Evolutionary conservation across 306 rosid genomes (phyloP).

Genomic region (Ceratonia siliqua): DNA sequence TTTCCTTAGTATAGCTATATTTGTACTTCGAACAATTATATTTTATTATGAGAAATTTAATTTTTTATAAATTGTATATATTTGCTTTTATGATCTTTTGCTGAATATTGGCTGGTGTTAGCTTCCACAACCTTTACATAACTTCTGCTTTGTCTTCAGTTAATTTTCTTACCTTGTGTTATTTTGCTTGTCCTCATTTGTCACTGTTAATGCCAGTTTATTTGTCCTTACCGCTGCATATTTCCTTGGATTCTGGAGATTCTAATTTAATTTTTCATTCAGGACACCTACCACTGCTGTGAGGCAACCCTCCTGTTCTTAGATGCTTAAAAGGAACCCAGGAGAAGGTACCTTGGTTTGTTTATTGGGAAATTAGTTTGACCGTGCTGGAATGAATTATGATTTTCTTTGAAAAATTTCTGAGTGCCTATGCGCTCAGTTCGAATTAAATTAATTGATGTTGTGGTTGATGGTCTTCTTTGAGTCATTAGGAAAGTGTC

Average conservation of each 20-base stretch:
- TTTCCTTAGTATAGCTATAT: slow-evolving; percentile 41
- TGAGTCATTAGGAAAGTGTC: not conserved
- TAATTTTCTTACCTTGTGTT: slow-evolving; percentile 24
- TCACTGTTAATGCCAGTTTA: slow-evolving; percentile 18
- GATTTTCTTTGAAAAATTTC: slow-evolving; percentile 29
- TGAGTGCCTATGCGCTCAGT: not conserved
- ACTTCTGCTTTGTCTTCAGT: slow-evolving; percentile 2
- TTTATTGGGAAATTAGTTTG: slow-evolving; percentile 77
- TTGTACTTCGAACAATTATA: slow-evolving; percentile 62
- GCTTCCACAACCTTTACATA: slow-evolving; percentile 14
- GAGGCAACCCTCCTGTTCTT: slow-evolving; percentile 91
- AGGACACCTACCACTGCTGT: slow-evolving; percentile 82
- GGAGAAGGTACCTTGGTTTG: slow-evolving; percentile 99
- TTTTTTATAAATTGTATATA: slow-evolving; percentile 21
- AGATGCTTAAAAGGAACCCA: slow-evolving; percentile 85
- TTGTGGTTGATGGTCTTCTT: not conserved
- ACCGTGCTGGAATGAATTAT: slow-evolving; percentile 42
- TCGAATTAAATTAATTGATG: slow-evolving; percentile 20
- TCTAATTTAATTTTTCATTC: slow-evolving; percentile 91
- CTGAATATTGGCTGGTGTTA: slow-evolving; percentile 22
- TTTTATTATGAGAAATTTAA: slow-evolving; percentile 36
- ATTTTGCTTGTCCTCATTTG: slow-evolving; percentile 30
- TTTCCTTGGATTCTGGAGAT: slow-evolving; percentile 59
- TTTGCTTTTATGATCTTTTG: slow-evolving; percentile 11
- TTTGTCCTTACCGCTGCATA: slow-evolving; percentile 40